These are phyloP conservation scores for Musa balbisiana DNA, from an alignment of 202 grass and related monocot species.

Conservation along the genomic window DNA sequence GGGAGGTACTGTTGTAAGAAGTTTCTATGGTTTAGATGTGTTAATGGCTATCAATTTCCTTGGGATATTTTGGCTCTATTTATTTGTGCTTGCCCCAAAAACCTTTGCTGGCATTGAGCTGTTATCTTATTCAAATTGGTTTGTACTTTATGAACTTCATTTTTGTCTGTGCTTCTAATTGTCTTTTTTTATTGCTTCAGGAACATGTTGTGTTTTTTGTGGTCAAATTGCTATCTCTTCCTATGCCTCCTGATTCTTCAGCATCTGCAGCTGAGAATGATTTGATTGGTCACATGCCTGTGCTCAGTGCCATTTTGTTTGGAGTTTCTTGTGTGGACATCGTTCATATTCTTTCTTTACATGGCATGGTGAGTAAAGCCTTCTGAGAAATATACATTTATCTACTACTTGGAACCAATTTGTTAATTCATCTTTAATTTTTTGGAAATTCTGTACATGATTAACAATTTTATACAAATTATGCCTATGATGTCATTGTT, in stretches of 20 bases:
- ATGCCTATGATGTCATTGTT: not conserved
- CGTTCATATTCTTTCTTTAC: slow-evolving; percentile 88
- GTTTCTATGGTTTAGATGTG: slow-evolving; percentile 13
- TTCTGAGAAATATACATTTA: not conserved
- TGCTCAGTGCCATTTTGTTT: slow-evolving; percentile 65
- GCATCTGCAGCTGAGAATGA: slow-evolving; percentile 45
- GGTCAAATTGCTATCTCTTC: slow-evolving; percentile 60
- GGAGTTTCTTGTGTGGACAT: slow-evolving; percentile 63
- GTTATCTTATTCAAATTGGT: not conserved
- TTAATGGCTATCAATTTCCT: not conserved
- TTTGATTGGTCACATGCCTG: slow-evolving; percentile 74
- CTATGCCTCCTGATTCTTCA: slow-evolving; percentile 63
- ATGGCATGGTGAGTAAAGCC: slow-evolving; percentile 64
- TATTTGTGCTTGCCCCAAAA: not conserved
- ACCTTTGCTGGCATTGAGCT: not conserved
- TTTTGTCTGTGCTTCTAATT: not conserved
- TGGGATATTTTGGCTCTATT: too few species aligned
- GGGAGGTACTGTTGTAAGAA: not conserved
- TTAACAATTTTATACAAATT: not conserved
- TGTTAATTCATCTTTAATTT: not conserved
- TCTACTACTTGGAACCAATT: not conserved
- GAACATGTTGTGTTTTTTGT: slow-evolving; percentile 77
- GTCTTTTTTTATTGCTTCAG: slow-evolving; percentile 30
- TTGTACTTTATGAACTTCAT: slow-evolving; percentile 16
- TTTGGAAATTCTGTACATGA: not conserved